These are phyloP conservation scores for Fagus crenata DNA, from an alignment of 306 rosid genomes.

Conservation along the genomic window DNA sequence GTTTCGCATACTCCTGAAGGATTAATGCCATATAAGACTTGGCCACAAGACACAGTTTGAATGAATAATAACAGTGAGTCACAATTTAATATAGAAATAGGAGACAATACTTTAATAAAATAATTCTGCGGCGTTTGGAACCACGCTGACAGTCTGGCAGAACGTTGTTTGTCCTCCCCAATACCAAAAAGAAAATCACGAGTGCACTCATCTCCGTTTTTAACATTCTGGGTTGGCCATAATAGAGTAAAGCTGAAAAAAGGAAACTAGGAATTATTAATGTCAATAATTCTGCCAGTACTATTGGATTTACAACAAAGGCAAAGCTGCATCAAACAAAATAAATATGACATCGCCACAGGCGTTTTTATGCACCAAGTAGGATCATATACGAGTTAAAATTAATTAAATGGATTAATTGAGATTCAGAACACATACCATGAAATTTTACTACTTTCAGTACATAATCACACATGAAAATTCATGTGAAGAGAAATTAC, in stretches of 20 bases:
- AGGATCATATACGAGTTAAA: slow-evolving; percentile 12
- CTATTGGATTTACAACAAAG: slow-evolving; percentile 5
- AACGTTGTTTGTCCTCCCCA: slow-evolving; percentile 89
- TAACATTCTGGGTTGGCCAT: slow-evolving; percentile 73
- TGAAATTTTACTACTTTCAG: background rate
- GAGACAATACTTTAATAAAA: slow-evolving; percentile 62
- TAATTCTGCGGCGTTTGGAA: slow-evolving; percentile 80
- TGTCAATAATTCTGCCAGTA: slow-evolving; percentile 8
- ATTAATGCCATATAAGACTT: slow-evolving; percentile 27
- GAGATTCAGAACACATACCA: slow-evolving; percentile 7
- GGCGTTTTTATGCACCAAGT: background rate
- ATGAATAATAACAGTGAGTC: slow-evolving; percentile 22
- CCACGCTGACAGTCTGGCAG: slow-evolving; percentile 95
- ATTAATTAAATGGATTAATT: slow-evolving; percentile 12
- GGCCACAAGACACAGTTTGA: slow-evolving; percentile 14
- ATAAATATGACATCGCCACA: slow-evolving; percentile 1
- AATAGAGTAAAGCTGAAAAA: slow-evolving; percentile 69
- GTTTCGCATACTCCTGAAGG: slow-evolving; percentile 70
- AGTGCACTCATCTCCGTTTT: slow-evolving; percentile 74
- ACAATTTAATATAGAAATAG: slow-evolving; percentile 21
- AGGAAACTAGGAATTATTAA: slow-evolving; percentile 23
- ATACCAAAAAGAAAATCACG: slow-evolving; percentile 86
- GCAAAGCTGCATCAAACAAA: slow-evolving; percentile 23
- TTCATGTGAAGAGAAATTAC: slow-evolving; percentile 18
- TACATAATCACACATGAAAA: slow-evolving; percentile 13